Base-by-base conservation (phyloP, 1,139 yeast species). In the Geotrichum citri-aurantii region DNA sequence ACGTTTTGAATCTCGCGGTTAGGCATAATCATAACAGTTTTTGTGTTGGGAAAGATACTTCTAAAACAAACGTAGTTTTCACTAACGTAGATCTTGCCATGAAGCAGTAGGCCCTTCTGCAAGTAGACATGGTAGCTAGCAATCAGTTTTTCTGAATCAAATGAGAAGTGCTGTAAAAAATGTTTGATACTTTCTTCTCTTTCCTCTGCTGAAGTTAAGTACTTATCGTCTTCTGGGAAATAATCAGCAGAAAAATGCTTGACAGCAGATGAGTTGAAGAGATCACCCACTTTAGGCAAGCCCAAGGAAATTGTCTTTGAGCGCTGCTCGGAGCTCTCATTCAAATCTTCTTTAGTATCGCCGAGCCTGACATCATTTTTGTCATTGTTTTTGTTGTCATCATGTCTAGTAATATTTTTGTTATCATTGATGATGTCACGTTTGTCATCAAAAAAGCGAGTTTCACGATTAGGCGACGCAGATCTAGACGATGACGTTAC, bases 11-110 rank as follows among this genome's bases (percentile, higher is more conserved):
- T 76, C 65, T 88, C 95, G 19, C 70, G 67, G 53, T 88, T 73
- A 0, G 98, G 98, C 17, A 92, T 71, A 14, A 90, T 82, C 96
- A 92, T 89, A 62, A 81, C 81, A 1, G 95, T 86, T 47, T 82
- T 80, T 0, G 87, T 80, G 0, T 96, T 96, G 0, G 95, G 95
- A 6, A 90, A 69, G 51, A 89, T 75, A 56, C 96, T 86, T 61
- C 95, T 77, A 72, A 88, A 92, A 64, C 97, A 91, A 19, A 92
- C 69, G 62, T 79, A 82, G 46, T 77, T 78, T 26, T 79, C 77
- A 1, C 96, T 88, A 21, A 92, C 68, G 67, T 90, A 90, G 2
- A 92, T 68, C 68, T 88, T 88, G 2, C 98, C 98, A 72, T 88
- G 88, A 5, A 85, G 76, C 0, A 97, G 96, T n/a, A 88, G 72